Evolutionary conservation across 2,329 filamentous ascomycete genomes (phyloP).

Genomic region (Monosporascus sp.): DNA sequence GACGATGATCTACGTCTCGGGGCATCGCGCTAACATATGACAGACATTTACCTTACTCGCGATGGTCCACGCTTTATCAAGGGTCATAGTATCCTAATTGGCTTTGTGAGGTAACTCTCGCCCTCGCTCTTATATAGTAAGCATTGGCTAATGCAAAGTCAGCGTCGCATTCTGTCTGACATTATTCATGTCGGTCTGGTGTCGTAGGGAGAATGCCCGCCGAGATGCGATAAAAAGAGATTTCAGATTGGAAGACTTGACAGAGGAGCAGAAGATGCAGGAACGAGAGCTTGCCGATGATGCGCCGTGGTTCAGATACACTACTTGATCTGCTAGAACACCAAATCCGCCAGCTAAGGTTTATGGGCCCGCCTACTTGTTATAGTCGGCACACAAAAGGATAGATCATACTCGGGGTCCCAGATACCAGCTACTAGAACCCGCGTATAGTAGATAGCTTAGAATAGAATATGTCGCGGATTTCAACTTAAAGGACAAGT

Average conservation of each 20-base stretch:
- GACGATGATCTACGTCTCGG: conserved; percentile 7
- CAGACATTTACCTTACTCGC: conserved; percentile 39
- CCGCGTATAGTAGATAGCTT: too few relatives aligned
- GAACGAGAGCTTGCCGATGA: conserved; percentile 27
- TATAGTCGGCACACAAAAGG: too few relatives aligned
- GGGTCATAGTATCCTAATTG: conserved; percentile 35
- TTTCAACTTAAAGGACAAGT: too few relatives aligned
- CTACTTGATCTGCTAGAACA: conserved; percentile 7
- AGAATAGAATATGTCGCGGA: too few relatives aligned
- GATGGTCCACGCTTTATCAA: conserved; percentile 30
- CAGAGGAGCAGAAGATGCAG: conserved; percentile 22
- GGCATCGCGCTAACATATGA: conserved; percentile 27
- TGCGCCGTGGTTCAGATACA: conserved; percentile 28
- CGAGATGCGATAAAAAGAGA: conserved; percentile 18
- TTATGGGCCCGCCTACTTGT: too few relatives aligned
- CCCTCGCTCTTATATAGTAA: too few relatives aligned
- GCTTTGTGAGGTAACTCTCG: conserved; percentile 18
- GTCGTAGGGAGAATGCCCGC: conserved; percentile 24
- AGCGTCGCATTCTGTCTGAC: conserved; percentile 28
- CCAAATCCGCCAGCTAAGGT: too few relatives aligned
- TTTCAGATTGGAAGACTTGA: conserved; percentile 13
- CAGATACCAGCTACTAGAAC: too few relatives aligned
- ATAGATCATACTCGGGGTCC: too few relatives aligned
- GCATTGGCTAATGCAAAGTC: not conserved
- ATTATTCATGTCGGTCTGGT: conserved; percentile 27